phyloP scores from a whole-genome alignment of 2,329 filamentous ascomycete species.

The Fusarium ambrosium region DNA sequence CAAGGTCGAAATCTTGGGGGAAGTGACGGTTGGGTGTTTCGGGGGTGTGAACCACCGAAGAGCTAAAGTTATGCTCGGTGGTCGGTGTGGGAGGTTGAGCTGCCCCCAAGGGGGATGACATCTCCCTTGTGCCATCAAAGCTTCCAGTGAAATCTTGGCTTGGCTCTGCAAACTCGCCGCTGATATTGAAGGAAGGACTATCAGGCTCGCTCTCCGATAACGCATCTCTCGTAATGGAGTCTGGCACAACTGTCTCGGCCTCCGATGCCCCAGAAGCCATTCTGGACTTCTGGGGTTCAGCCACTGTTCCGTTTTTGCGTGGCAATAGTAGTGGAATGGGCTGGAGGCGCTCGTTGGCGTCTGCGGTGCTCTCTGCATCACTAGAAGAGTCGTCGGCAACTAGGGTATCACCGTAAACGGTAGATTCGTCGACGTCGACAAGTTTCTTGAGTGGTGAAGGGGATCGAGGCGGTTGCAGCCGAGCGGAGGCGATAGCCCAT shows the following conservation, averaged over 20 bases:
- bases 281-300: conserved; percentile 28
- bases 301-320: conserved; percentile 21
- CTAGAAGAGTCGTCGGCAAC: conserved; percentile 26
- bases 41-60: conserved; percentile 26
- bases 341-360: conserved; percentile 24
- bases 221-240: conserved; percentile 24
- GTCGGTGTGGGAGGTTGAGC: conserved; percentile 36
- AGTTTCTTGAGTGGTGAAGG: conserved; percentile 40
- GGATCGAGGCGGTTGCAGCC: conserved; percentile 34
- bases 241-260: conserved; percentile 41
- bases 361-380: conserved; percentile 36
- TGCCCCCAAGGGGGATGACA: conserved; percentile 5
- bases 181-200: conserved; percentile 35
- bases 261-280: conserved; percentile 41
- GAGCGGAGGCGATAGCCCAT: conserved; percentile 51
- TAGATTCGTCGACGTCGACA: conserved; percentile 15
- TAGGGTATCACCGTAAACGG: conserved; percentile 18
- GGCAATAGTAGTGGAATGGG: conserved; percentile 43
- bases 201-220: conserved; percentile 32
- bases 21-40: conserved; percentile 41
- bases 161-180: conserved; percentile 35
- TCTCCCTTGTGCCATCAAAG: conserved; percentile 39
- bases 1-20: conserved; percentile 39
- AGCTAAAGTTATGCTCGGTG: conserved; percentile 26
- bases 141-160: conserved; percentile 10